Evolutionary conservation across 2,329 filamentous ascomycete species (phyloP), one percentile per base, ranked within the genome.

Genomic region (Mycosphaerelloides madeirae): DNA sequence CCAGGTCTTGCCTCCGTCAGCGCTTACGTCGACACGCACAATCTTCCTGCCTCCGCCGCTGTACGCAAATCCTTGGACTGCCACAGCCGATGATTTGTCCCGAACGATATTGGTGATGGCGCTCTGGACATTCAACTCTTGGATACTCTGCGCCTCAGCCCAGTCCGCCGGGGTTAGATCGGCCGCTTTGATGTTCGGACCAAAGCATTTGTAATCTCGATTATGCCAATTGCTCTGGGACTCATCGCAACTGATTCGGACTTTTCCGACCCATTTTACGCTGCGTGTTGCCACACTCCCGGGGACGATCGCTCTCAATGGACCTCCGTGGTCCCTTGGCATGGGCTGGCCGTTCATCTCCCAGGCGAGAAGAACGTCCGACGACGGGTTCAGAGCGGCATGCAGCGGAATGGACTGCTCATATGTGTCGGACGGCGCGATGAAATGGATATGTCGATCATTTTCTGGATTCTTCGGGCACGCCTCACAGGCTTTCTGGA

Each of bases 331-430:
- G 46, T 85, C 84, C 9, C 70, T 72, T 0, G 82, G 83, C 0
- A 86, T 67, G 0, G 72, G 71, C 48, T 83, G 68, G 4, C 77
- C 81, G 51, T 86, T 86, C 83, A 86, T 86, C 56, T 84, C 79
- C 80, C 81, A 86, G 0, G 78, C 79, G 0, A 86, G 69, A 38
- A 86, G 68, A 0, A 86, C 83, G 20, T 12, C 80, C 72, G 46
- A 75, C 75, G 57, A 83, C 81, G 12, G 79, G 77, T 60, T 83
- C 79, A 37, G 78, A 65, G 11, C 77, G 77, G 7, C 73, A 68
- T 51, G 48, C 6, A 55, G 38, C 11, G 53, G 53, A 16, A 55
- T 53, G 3, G 50, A 53, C 25, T 55, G 53, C 44, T 55, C 53
- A 29, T 55, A 55, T 19, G 53, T 55, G 33, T 55, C 53, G 7